phyloP scores from a whole-genome alignment of 176 grass and related monocot genomes.

The Lolium rigidum region DNA sequence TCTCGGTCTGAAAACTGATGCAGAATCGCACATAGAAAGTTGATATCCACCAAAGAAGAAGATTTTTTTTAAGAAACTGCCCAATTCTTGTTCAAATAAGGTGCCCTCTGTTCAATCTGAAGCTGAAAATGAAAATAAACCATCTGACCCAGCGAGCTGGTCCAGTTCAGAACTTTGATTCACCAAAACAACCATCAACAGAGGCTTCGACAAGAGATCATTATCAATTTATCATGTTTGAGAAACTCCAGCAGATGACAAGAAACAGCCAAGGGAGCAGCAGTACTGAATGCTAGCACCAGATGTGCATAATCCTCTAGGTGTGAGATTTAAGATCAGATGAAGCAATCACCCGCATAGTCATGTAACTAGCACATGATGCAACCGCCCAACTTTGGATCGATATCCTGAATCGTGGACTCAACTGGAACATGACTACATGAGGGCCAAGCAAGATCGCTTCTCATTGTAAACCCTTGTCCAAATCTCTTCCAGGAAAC shows the following conservation, averaged over 20 bases:
- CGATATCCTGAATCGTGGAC: slow-evolving; percentile 3
- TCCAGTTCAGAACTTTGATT: background rate
- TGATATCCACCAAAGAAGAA: background rate
- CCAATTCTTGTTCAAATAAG: background rate
- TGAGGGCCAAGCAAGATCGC: background rate
- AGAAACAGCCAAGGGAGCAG: background rate
- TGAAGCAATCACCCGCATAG: background rate
- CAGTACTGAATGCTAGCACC: background rate
- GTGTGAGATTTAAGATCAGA: slow-evolving; percentile 1
- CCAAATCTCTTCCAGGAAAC: background rate
- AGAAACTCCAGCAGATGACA: background rate
- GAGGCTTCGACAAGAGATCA: background rate
- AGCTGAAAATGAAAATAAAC: background rate
- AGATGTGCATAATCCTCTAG: background rate
- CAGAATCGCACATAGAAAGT: background rate
- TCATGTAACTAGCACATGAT: background rate
- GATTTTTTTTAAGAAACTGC: no score
- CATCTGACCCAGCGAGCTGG: background rate
- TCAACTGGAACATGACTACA: background rate
- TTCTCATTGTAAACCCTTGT: slow-evolving; percentile 3
- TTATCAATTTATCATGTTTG: no score
- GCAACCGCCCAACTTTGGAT: background rate
- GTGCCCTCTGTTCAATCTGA: background rate
- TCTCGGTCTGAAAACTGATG: background rate
- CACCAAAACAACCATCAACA: background rate